Base-by-base conservation (phyloP, 1,284 basidiomycete genomes). In the Xanthoconium separans region DNA sequence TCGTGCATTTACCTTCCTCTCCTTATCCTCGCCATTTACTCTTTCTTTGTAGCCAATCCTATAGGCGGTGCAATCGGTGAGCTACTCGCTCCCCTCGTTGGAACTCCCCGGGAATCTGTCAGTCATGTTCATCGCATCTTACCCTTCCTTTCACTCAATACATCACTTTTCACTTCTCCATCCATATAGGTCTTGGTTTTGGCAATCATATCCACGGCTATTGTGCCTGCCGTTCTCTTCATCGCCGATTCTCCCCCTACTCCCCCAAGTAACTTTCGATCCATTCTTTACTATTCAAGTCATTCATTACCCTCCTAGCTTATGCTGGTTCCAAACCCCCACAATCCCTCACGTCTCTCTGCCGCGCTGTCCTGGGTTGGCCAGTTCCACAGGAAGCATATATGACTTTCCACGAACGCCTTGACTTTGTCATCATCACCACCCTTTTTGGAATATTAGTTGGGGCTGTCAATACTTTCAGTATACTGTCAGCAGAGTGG, bases 21-120 rank as follows among this genome's bases (percentile, higher is more conserved):
- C 5, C 30, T 6, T 4, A 2, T 10, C n/a, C 4, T 9, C 47
- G 16, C 27, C 11, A 42, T 31, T 39, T 24, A 24, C 29, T 24
- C 16, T 18, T 42, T n/a, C 27, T 42, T 46, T 37, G 16, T 54
- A 87, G 86, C 85, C 2, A 88, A 87, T 67, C 87, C 87, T 0
- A 61, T 90, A 36, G 85, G 85, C 18, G 75, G 77, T 29, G 87
- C 86, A 6, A 53, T 91, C 0, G 87, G 83, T 0, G 87, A 90
- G 63, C 65, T 91, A 2, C 70, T 91, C 12, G 83, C 87, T 42
- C 88, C 89, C 1, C 65, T 84, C n/a, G 71, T 83, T 7, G 77
- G 75, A n/a, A 69, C 73, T 45, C 73, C 79, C 0, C 74, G 81
- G 31, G 71, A 79, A 62, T 87, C 87, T 41, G 87, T 88, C 62